phyloP scores from a whole-genome alignment of 1,139 yeast genomes.

The Blastobotrys proliferans region DNA sequence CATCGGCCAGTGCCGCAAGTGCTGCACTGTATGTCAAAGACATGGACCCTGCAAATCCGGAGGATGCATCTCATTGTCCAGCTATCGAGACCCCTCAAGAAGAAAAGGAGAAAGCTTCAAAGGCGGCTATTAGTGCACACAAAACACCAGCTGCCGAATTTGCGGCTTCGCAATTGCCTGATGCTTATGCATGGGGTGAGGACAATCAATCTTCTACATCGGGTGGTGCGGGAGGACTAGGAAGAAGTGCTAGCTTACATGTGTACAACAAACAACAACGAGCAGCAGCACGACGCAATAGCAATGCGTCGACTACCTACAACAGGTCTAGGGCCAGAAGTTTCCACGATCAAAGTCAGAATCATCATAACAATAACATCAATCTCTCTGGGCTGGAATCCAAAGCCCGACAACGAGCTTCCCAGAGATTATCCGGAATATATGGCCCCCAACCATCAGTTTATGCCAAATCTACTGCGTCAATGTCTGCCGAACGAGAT shows the following conservation, averaged over 20 bases:
- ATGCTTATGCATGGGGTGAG: slow-evolving; percentile 35
- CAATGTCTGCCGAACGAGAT: slow-evolving; percentile 17
- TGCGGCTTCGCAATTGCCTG: slow-evolving; percentile 35
- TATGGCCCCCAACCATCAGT: slow-evolving; percentile 16
- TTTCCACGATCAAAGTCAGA: background rate
- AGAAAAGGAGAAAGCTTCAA: slow-evolving; percentile 8
- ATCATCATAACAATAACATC: slow-evolving; percentile 7
- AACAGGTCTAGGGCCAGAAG: slow-evolving; percentile 1
- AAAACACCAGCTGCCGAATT: slow-evolving; percentile 33
- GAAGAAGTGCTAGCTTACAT: slow-evolving; percentile 9
- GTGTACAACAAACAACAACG: slow-evolving; percentile 4
- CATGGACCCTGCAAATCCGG: slow-evolving; percentile 15
- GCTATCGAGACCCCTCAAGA: slow-evolving; percentile 12
- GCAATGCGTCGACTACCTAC: background rate
- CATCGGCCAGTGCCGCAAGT: slow-evolving; percentile 37
- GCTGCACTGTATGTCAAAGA: slow-evolving; percentile 50
- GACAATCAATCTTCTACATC: background rate
- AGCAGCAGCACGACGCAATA: background rate
- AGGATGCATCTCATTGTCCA: background rate
- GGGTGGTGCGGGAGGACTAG: background rate
- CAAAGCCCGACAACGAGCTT: slow-evolving; percentile 35
- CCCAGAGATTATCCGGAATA: slow-evolving; percentile 29
- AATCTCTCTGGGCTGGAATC: slow-evolving; percentile 29
- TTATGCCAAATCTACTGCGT: slow-evolving; percentile 6
- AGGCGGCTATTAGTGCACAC: slow-evolving; percentile 31